These are phyloP conservation scores for Chalaropsis ovoidea DNA, from an alignment of 2,329 filamentous ascomycete genomes.

Conservation along the genomic window DNA sequence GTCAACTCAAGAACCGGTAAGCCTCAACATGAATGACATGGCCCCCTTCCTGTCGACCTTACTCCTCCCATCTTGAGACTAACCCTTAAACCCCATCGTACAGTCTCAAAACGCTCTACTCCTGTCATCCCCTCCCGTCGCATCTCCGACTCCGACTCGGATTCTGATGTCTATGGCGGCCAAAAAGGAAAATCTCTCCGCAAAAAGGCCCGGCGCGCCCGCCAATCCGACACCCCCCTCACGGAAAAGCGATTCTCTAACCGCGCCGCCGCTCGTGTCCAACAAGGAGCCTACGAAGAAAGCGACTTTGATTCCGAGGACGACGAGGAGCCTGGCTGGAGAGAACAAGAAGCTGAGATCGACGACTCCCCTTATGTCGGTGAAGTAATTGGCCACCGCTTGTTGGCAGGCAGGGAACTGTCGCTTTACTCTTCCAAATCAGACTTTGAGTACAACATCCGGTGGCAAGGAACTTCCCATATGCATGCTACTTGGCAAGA, in stretches of 20 bases:
- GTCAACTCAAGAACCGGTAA: slow-evolving; percentile 55
- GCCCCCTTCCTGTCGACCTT: slow-evolving; percentile 9
- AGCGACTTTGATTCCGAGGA: slow-evolving; percentile 57
- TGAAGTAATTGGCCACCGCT: slow-evolving; percentile 75
- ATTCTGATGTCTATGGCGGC: slow-evolving; percentile 70
- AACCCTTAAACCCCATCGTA: slow-evolving; percentile 14
- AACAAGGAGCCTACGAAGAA: slow-evolving; percentile 54
- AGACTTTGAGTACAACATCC: slow-evolving; percentile 86
- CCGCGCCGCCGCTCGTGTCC: slow-evolving; percentile 65
- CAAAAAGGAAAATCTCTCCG: slow-evolving; percentile 56
- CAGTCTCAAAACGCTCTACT: slow-evolving; percentile 53
- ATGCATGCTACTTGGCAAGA: slow-evolving; percentile 94
- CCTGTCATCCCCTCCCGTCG: slow-evolving; percentile 37
- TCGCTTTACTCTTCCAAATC: slow-evolving; percentile 50
- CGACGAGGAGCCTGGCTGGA: slow-evolving; percentile 47
- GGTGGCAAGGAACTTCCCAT: slow-evolving; percentile 94
- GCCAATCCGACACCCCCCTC: slow-evolving; percentile 57
- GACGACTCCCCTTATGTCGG: slow-evolving; percentile 82
- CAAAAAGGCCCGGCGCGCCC: slow-evolving; percentile 68
- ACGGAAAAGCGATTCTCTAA: slow-evolving; percentile 87
- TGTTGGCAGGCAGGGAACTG: slow-evolving; percentile 57
- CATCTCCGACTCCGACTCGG: slow-evolving; percentile 55
- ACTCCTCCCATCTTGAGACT: slow-evolving; percentile 25
- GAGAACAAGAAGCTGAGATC: slow-evolving; percentile 55
- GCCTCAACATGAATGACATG: slow-evolving; percentile 28